Base-by-base conservation (phyloP, 1,284 basidiomycete species). In the Cystobasidium pallidum region DNA sequence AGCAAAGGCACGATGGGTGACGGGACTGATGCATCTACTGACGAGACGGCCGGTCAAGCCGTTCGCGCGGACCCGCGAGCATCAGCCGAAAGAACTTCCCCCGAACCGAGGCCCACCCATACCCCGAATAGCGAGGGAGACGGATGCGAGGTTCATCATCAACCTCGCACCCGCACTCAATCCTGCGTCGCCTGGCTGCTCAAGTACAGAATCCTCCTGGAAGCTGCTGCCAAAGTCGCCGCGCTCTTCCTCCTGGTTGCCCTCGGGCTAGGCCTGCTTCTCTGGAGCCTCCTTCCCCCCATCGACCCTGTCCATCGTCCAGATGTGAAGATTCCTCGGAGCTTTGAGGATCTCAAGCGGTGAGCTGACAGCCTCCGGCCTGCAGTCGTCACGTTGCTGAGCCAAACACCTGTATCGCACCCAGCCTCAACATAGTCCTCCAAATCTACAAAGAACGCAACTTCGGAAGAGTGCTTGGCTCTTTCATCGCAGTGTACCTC, bases 221-320 rank as follows among this genome's bases (percentile, higher is more conserved):
- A 87, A 78, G 91, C 92, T 0, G 88, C 89, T 0, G 81, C 93
- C 72, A 92, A 93, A 84, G 90, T 94, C 84, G 87, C 87, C 17
- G 82, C 85, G 24, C 84, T 95, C 70, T 94, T 95, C 78, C 70
- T 87, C 63, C 30, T 57, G 1, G 58, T 64, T 2, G 62, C 54
- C 30, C 34, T 79, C 81, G 86, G 86, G 19, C 34, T 76, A 13
- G 73, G 47, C 2, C 68, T 78, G 34, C 73, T 74, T 21, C 30
- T 77, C 41, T 32, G 75, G 45, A 67, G 78, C 21, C 39, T 77
- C 6, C 49, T 80, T 10, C 79, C 79, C 1, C 77, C 78, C 13
- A 74, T 80, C 43, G 78, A 78, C 58, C 72, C 74, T 2, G 74
- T 75, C 41, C 73, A 80, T 62, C 49, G 45, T 34, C 67, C 66